These are phyloP conservation scores for Margaritispora aquatica DNA, from an alignment of 495 filamentous ascomycete genomes.

Conservation along the genomic window DNA sequence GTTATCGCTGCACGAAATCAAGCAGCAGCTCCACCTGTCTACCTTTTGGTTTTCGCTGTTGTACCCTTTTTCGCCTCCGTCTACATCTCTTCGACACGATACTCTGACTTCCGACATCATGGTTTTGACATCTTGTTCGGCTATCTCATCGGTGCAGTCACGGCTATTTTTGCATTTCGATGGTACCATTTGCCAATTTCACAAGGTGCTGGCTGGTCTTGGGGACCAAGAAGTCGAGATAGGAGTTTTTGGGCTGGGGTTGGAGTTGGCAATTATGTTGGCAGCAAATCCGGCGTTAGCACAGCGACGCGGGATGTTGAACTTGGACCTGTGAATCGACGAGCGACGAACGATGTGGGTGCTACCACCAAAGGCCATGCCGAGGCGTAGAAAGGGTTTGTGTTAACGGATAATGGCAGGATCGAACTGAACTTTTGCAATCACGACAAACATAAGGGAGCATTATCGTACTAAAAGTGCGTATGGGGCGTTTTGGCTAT, in stretches of 20 bases:
- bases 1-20: conserved; percentile 46
- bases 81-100: conserved; percentile 53
- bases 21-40: conserved; percentile 61
- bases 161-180: conserved; percentile 43
- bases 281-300: conserved; percentile 8
- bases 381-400: neutral
- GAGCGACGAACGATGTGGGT: conserved; percentile 11
- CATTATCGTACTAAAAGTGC: neutral
- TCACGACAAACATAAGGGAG: neutral
- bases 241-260: conserved; percentile 56
- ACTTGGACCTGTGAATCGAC: neutral
- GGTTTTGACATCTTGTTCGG: conserved; percentile 85
- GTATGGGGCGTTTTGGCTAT: neutral
- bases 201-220: conserved; percentile 51
- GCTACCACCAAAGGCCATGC: neutral
- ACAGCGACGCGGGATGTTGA: neutral
- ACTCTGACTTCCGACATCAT: conserved; percentile 81
- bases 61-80: conserved; percentile 50
- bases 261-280: conserved; percentile 45
- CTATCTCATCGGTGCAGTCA: conserved; percentile 52
- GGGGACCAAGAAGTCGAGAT: conserved; percentile 45
- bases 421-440: conserved; percentile 1
- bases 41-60: conserved; percentile 64
- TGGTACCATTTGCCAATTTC: conserved; percentile 61
- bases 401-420: conserved; percentile 1